phyloP scores from a whole-genome alignment of 225 moss, liverwort and hornwort genomes.

The Straminergon stramineum region DNA sequence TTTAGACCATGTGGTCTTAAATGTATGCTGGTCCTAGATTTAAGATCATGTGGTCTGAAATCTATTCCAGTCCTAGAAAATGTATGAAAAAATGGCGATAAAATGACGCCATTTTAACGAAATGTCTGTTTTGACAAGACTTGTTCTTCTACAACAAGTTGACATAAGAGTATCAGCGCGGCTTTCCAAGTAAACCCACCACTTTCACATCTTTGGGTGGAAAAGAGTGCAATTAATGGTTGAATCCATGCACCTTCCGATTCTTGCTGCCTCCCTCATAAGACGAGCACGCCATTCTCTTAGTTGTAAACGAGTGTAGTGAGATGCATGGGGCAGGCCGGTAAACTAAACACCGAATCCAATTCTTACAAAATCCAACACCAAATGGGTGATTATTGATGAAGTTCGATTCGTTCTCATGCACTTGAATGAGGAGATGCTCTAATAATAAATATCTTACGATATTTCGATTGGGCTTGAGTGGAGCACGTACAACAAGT shows the following conservation, averaged over 20 bases:
- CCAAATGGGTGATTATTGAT: background rate
- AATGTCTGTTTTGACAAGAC: too few relatives aligned
- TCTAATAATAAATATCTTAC: background rate
- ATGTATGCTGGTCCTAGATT: too few relatives aligned
- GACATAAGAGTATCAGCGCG: background rate
- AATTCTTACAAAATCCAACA: background rate
- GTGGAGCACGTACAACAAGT: background rate
- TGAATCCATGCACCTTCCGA: background rate
- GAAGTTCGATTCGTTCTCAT: background rate
- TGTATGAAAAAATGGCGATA: too few relatives aligned
- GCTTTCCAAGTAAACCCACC: too few relatives aligned
- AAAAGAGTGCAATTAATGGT: background rate
- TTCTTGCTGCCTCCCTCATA: too few relatives aligned
- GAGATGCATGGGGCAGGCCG: background rate
- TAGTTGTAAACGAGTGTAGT: background rate
- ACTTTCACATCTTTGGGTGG: background rate
- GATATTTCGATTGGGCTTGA: background rate
- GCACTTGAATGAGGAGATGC: background rate
- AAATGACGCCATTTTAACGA: too few relatives aligned
- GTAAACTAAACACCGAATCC: background rate
- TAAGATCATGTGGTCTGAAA: too few relatives aligned
- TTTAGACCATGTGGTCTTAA: too few relatives aligned
- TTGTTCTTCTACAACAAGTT: background rate
- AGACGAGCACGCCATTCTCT: background rate
- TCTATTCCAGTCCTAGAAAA: too few relatives aligned